Percentiles rank a stretch among this genome's conserved stretches.
Conservation (phyloP, 495 filamentous ascomycete species). For the Cudoniella acicularis region DNA sequence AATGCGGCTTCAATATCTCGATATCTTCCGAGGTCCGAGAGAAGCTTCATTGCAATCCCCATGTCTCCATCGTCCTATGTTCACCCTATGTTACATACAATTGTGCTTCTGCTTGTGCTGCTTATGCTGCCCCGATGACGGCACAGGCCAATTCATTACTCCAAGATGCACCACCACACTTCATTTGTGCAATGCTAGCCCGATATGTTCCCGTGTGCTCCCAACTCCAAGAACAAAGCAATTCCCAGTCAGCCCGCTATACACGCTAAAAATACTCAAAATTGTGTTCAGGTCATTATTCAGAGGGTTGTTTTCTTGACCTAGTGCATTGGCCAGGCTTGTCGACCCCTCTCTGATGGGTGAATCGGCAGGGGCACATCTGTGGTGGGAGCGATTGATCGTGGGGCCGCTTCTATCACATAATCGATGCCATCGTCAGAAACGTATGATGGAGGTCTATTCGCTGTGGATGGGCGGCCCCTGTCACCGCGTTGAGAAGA, state of each 20-base stretch:
- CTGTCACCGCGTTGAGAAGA: conserved; percentile 12
- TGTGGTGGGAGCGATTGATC: conserved; percentile 43
- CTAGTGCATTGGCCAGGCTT: conserved; percentile 1
- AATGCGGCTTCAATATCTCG: neutral
- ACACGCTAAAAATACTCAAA: neutral
- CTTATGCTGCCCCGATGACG: neutral
- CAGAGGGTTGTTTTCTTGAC: neutral
- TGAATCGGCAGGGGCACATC: conserved; percentile 43
- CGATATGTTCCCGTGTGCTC: neutral
- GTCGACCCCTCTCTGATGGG: conserved; percentile 38
- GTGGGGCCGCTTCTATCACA: conserved; percentile 56
- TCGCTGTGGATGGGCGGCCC: conserved; percentile 21
- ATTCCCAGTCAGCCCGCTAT: neutral
- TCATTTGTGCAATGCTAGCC: neutral
- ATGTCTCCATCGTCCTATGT: no score
- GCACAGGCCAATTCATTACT: neutral
- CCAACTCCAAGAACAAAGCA: conserved; percentile 1
- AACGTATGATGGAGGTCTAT: conserved; percentile 65
- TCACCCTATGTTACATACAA: neutral
- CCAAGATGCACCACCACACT: neutral
- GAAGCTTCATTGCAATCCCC: neutral
- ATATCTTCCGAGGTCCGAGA: neutral
- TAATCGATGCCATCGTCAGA: conserved; percentile 71
- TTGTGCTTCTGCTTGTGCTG: no score
- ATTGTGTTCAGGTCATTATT: neutral